Evolutionary conservation across 176 grass and related monocot species (phyloP).

Genomic region (Stipa capillata): DNA sequence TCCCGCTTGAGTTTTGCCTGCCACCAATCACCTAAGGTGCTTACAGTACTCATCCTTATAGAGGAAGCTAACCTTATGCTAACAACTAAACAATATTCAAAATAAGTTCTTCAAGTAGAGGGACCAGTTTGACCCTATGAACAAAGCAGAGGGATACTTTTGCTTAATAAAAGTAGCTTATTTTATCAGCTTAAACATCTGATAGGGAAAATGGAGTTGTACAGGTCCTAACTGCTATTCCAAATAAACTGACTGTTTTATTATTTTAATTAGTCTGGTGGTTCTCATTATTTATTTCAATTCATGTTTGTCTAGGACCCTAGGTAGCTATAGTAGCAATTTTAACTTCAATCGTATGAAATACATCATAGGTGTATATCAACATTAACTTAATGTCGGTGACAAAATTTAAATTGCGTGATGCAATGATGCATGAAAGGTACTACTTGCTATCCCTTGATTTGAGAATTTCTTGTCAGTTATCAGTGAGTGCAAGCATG

Average conservation of each 20-base stretch:
- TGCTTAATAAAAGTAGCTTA: not conserved
- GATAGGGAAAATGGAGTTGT: not conserved
- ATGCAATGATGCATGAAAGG: constrained; percentile 4
- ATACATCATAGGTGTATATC: constrained; percentile 3
- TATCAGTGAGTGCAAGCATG: not conserved
- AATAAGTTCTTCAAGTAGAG: not conserved
- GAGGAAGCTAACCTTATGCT: not conserved
- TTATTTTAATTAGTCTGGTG: not conserved
- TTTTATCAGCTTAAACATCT: not conserved
- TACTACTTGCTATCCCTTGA: not conserved
- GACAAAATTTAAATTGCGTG: not conserved
- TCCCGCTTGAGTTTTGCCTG: too few species aligned
- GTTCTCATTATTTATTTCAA: not conserved
- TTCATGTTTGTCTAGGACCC: not conserved
- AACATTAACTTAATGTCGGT: not conserved
- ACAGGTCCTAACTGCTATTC: not conserved
- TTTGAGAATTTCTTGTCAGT: not conserved
- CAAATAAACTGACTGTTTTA: not conserved
- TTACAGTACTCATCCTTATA: not conserved
- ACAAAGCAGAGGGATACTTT: not conserved
- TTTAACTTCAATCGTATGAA: not conserved
- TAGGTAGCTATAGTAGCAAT: not conserved
- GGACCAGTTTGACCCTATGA: not conserved
- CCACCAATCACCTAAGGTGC: too few species aligned
- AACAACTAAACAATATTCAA: too few species aligned